phyloP scores from a whole-genome alignment of 1,139 yeast genomes.

The Candida albicans region DNA sequence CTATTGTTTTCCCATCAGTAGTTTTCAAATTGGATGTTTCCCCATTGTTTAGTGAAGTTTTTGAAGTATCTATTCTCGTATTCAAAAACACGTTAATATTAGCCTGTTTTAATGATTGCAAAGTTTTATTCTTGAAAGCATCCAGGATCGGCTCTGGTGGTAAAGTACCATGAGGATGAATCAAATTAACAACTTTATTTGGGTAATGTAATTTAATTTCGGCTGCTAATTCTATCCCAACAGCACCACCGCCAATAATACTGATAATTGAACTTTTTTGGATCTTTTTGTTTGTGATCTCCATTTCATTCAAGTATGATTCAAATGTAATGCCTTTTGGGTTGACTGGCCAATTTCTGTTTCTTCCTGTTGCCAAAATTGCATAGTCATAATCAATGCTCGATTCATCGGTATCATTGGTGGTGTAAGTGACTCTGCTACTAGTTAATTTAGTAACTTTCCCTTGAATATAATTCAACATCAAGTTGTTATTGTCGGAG shows the following conservation, averaged over 20 bases:
- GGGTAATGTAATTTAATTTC: constrained; percentile 37
- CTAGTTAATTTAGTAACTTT: constrained; percentile 25
- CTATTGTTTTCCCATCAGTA: too few relatives aligned
- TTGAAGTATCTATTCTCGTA: constrained; percentile 17
- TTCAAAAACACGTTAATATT: constrained; percentile 19
- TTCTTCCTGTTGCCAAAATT: constrained; percentile 48
- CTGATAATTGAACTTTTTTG: constrained; percentile 24
- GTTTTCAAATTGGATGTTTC: too few relatives aligned
- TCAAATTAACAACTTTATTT: constrained; percentile 30
- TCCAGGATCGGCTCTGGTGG: constrained; percentile 40
- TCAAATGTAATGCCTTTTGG: constrained; percentile 37
- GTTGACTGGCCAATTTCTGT: constrained; percentile 52
- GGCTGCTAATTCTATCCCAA: constrained; percentile 48
- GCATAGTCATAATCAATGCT: constrained; percentile 44
- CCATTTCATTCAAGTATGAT: constrained; percentile 32
- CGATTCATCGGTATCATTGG: constrained; percentile 12
- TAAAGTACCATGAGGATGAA: constrained; percentile 36
- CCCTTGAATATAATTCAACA: constrained; percentile 38
- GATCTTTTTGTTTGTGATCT: constrained; percentile 24
- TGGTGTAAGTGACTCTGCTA: constrained; percentile 25
- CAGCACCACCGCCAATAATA: constrained; percentile 49
- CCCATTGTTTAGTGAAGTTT: too few relatives aligned
- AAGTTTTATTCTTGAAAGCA: constrained; percentile 26
- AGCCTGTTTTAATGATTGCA: constrained; percentile 22
- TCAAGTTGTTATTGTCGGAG: too few relatives aligned